A percentile compares a stretch with the other conserved stretches of the same genome.
phyloP scores from a whole-genome alignment of 495 filamentous ascomycete species.

The Penicillium steckii region DNA sequence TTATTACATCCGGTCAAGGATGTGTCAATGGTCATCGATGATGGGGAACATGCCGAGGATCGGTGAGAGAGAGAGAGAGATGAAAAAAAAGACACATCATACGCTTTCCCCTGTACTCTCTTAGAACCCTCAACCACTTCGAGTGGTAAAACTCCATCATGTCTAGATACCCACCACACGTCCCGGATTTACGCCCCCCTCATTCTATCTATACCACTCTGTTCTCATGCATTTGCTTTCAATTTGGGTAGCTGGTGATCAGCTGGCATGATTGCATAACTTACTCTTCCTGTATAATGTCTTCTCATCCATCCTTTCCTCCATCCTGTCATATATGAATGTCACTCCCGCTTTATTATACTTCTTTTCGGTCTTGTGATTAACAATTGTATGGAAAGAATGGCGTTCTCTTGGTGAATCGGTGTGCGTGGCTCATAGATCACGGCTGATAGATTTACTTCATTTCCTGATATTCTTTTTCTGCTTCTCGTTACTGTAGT shows the following conservation, averaged over 20 bases:
- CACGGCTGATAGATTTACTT: too few species aligned
- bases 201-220: not conserved
- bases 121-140: not conserved
- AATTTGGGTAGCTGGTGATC: constrained; percentile 9
- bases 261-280: constrained; percentile 11
- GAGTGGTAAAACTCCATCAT: not conserved
- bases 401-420: constrained; percentile 24
- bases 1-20: constrained; percentile 92
- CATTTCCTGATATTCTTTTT: not conserved
- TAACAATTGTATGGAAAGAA: not conserved
- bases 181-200: not conserved
- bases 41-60: constrained; percentile 30
- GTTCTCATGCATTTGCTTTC: not conserved
- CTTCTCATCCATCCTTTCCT: not conserved
- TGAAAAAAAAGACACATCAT: not conserved
- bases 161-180: not conserved
- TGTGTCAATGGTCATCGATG: constrained; percentile 73
- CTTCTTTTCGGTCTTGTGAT: too few species aligned
- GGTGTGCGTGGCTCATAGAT: too few species aligned
- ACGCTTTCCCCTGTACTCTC: not conserved
- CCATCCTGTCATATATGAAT: constrained; percentile 3
- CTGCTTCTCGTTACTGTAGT: not conserved
- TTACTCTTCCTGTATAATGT: constrained; percentile 21
- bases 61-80: constrained; percentile 5
- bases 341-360: not conserved